Evolutionary conservation across 805 yeast species (phyloP).

Genomic region (Brettanomyces sp.): DNA sequence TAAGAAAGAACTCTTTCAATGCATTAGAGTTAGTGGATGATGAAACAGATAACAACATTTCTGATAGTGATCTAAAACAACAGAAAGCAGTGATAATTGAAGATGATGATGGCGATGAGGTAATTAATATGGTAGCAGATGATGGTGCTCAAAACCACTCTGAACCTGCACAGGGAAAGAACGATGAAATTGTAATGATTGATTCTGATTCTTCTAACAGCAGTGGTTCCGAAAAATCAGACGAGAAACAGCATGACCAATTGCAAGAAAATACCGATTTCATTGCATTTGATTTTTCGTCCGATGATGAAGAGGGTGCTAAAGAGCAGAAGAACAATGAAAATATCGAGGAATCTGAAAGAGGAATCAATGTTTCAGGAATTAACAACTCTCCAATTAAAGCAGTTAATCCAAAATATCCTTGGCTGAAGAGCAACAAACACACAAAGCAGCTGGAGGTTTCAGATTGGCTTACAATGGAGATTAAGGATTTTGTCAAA

Average conservation of each 20-base stretch:
- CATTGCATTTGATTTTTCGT: slow-evolving; percentile 44
- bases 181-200: not conserved
- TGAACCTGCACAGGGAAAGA: not conserved
- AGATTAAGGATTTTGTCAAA: slow-evolving; percentile 73
- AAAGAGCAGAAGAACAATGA: slow-evolving; percentile 27
- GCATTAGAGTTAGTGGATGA: not conserved
- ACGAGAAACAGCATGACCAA: slow-evolving; percentile 20
- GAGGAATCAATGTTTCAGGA: slow-evolving; percentile 31
- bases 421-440: slow-evolving; percentile 75
- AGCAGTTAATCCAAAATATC: slow-evolving; percentile 32
- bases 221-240: not conserved
- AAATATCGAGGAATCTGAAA: slow-evolving; percentile 6
- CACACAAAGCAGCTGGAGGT: slow-evolving; percentile 70
- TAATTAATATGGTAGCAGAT: not conserved
- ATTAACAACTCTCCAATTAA: slow-evolving; percentile 28
- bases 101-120: not conserved
- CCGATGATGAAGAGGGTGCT: slow-evolving; percentile 31
- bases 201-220: not conserved
- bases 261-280: slow-evolving; percentile 40
- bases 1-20: not conserved
- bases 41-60: not conserved
- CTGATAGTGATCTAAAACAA: not conserved
- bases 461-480: slow-evolving; percentile 80
- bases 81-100: slow-evolving; percentile 3
- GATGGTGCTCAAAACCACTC: not conserved